Evolutionary conservation across 352 stramenopile species (phyloP).

Genomic region (Phytophthora brassicae): DNA sequence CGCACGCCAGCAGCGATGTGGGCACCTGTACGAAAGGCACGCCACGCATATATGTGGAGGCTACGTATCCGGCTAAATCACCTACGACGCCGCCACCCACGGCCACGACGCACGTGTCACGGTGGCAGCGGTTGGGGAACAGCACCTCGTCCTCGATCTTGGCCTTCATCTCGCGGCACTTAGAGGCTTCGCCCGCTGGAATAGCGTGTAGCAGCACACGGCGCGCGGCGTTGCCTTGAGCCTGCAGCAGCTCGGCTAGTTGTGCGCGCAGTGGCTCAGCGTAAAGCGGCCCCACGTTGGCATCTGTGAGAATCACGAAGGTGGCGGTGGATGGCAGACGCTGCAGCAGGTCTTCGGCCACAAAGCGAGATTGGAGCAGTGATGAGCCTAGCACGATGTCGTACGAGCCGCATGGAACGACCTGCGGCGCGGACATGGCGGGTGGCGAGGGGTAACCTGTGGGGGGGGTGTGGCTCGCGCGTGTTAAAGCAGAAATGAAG

Average conservation of each 20-base stretch:
- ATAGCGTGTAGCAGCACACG: slow-evolving; percentile 69
- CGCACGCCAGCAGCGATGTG: slow-evolving; percentile 98
- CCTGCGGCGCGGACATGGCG: slow-evolving; percentile 28
- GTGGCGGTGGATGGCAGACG: slow-evolving; percentile 60
- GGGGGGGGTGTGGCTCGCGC: too few species aligned
- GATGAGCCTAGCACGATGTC: slow-evolving; percentile 76
- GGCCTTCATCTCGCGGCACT: slow-evolving; percentile 78
- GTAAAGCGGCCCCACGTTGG: slow-evolving; percentile 78
- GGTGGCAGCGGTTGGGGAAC: slow-evolving; percentile 81
- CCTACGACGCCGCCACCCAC: slow-evolving; percentile 97
- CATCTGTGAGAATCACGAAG: slow-evolving; percentile 82
- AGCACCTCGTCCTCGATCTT: slow-evolving; percentile 82
- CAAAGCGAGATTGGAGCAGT: slow-evolving; percentile 62
- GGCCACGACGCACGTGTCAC: slow-evolving; percentile 80
- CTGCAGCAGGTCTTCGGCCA: slow-evolving; percentile 64
- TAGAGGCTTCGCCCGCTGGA: slow-evolving; percentile 70
- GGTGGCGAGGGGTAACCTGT: neutral
- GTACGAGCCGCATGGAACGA: slow-evolving; percentile 78
- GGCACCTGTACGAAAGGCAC: slow-evolving; percentile 91
- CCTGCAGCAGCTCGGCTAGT: slow-evolving; percentile 39
- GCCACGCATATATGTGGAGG: slow-evolving; percentile 96
- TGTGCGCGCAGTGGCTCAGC: slow-evolving; percentile 58
- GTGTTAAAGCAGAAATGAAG: too few species aligned
- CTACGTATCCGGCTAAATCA: slow-evolving; percentile 98
- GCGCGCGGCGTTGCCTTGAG: slow-evolving; percentile 31